Conservation (phyloP, 306 rosid species). For the Coriaria nepalensis region DNA sequence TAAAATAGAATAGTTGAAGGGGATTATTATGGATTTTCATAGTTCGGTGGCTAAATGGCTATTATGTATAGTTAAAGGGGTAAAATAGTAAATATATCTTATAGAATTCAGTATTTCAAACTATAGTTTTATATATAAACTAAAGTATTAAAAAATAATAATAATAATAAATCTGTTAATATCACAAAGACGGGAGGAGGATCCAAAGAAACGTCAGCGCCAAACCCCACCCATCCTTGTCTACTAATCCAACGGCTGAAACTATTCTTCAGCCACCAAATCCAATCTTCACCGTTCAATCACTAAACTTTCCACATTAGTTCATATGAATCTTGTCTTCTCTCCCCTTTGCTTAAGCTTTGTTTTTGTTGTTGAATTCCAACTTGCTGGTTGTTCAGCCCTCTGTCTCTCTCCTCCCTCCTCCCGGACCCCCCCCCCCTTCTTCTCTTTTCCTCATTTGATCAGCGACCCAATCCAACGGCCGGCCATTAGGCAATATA, state of each 20-base stretch:
- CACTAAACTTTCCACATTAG: constrained; percentile 14
- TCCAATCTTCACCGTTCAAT: constrained; percentile 39
- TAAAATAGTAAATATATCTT: no score
- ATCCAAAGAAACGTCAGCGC: constrained; percentile 88
- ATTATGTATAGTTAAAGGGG: no score
- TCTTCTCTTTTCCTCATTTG: constrained; percentile 6
- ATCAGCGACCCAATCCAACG: neutral
- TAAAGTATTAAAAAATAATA: no score
- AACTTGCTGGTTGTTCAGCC: constrained; percentile 37
- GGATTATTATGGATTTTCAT: no score
- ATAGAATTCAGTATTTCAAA: no score
- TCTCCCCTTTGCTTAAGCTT: constrained; percentile 26
- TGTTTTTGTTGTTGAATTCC: constrained; percentile 40
- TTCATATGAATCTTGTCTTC: constrained; percentile 23
- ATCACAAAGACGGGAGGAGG: constrained; percentile 53
- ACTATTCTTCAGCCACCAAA: constrained; percentile 30
- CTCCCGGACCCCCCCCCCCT: constrained; percentile 9
- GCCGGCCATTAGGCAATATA: neutral
- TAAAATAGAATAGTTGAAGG: no score
- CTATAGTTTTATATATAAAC: no score
- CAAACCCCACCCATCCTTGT: constrained; percentile 45
- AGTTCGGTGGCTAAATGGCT: no score
- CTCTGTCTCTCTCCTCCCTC: constrained; percentile 16
- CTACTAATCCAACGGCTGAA: constrained; percentile 32
- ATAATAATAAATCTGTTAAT: constrained; percentile 30